Evolutionary conservation across 1,139 yeast genomes (phyloP).

Genomic region (Taphrina deformans): DNA sequence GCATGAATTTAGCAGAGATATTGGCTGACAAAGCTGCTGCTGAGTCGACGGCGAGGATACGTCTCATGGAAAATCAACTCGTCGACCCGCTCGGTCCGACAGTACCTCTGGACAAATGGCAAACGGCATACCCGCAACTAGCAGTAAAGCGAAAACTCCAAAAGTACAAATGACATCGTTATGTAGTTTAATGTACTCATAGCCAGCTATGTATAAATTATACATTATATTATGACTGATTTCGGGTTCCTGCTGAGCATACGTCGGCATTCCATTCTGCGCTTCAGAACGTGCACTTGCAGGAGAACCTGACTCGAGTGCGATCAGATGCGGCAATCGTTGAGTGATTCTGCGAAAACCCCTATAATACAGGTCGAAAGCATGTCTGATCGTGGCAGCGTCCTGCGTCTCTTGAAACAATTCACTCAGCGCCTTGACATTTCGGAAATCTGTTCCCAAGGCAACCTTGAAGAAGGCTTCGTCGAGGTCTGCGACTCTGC

Average conservation of each 20-base stretch:
- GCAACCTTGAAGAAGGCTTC: neutral
- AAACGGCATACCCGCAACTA: conserved; percentile 21
- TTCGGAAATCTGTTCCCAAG: neutral
- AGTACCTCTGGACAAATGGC: conserved; percentile 23
- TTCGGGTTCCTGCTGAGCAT: too few relatives aligned
- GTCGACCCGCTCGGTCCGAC: conserved; percentile 4
- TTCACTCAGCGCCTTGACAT: neutral
- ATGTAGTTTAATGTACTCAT: neutral
- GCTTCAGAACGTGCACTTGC: neutral
- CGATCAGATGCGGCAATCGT: neutral
- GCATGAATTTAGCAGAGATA: conserved; percentile 25
- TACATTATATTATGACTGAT: too few relatives aligned
- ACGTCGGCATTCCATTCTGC: too few relatives aligned
- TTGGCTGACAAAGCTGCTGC: conserved; percentile 23
- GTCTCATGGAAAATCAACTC: conserved; percentile 6
- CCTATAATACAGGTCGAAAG: neutral
- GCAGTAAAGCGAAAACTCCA: conserved; percentile 21
- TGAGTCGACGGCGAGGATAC: neutral
- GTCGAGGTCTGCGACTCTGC: neutral
- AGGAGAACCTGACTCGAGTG: neutral
- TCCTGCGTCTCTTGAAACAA: neutral
- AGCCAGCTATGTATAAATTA: neutral
- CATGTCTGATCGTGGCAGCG: neutral
- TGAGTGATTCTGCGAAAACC: neutral
- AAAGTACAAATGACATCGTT: neutral